A percentile compares a stretch with the other conserved stretches of the same genome.
phyloP scores from a whole-genome alignment of 2,329 filamentous ascomycete genomes.

The Alternaria alternata region DNA sequence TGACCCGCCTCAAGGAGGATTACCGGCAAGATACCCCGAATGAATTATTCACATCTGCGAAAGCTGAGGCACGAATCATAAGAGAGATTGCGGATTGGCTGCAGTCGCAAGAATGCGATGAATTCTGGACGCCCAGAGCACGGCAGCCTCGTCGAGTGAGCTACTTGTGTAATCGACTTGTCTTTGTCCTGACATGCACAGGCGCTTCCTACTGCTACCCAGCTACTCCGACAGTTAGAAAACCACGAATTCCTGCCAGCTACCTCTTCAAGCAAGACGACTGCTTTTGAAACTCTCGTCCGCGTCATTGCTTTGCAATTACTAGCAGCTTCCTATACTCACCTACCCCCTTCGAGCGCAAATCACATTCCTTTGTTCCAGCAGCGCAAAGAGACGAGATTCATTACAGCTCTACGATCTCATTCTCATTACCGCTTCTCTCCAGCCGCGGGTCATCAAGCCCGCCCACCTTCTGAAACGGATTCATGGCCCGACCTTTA shows the following conservation, averaged over 20 bases:
- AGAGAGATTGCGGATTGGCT: slow-evolving; percentile 31
- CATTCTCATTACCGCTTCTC: slow-evolving; percentile 29
- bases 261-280: background rate
- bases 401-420: slow-evolving; percentile 27
- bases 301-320: slow-evolving; percentile 34
- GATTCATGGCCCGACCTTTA: slow-evolving; percentile 32
- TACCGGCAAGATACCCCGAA: background rate
- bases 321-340: slow-evolving; percentile 37
- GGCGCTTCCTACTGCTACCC: slow-evolving; percentile 10
- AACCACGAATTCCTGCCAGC: background rate
- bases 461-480: slow-evolving; percentile 31
- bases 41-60: slow-evolving; percentile 2
- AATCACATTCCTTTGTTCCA: slow-evolving; percentile 20
- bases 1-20: slow-evolving; percentile 6
- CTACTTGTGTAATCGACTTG: background rate
- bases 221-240: slow-evolving; percentile 13
- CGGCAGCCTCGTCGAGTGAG: slow-evolving; percentile 16
- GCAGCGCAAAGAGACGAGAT: slow-evolving; percentile 10
- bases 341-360: slow-evolving; percentile 19
- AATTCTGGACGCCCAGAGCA: slow-evolving; percentile 20
- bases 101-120: slow-evolving; percentile 22
- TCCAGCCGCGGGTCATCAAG: slow-evolving; percentile 38
- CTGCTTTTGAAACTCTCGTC: slow-evolving; percentile 23
- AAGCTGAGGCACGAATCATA: slow-evolving; percentile 22
- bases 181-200: slow-evolving; percentile 9